Conservation (phyloP, 2,329 filamentous ascomycete genomes). For the Rutstroemia sp. region DNA sequence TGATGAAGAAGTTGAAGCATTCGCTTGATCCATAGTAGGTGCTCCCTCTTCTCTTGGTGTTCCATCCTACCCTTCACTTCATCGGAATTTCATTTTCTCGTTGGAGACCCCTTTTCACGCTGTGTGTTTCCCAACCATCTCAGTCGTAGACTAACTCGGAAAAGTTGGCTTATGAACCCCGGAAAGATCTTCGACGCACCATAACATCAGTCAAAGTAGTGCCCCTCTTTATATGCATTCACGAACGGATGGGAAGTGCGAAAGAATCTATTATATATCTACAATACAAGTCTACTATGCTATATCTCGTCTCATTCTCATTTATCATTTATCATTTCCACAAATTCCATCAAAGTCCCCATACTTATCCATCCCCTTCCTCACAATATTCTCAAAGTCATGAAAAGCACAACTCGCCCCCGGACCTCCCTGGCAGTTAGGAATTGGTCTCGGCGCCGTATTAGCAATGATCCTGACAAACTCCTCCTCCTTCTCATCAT, state of each 20-base stretch:
- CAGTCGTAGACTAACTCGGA: neutral
- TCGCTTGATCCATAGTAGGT: slow-evolving; percentile 61
- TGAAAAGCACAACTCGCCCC: slow-evolving; percentile 41
- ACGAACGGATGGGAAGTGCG: too few relatives aligned
- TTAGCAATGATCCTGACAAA: slow-evolving; percentile 47
- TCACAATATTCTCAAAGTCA: slow-evolving; percentile 37
- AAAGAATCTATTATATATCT: neutral
- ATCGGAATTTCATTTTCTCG: too few relatives aligned
- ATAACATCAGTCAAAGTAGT: neutral
- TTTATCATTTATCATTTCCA: slow-evolving; percentile 20
- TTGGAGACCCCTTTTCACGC: too few relatives aligned
- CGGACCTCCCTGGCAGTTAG: slow-evolving; percentile 42
- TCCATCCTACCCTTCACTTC: too few relatives aligned
- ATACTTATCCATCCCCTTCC: slow-evolving; percentile 32
- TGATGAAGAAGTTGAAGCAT: slow-evolving; percentile 75
- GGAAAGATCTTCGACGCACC: slow-evolving; percentile 18
- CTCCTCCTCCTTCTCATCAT: slow-evolving; percentile 40
- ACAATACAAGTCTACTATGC: neutral
- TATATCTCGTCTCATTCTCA: neutral
- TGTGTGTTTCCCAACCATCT: neutral
- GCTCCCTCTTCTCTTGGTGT: neutral
- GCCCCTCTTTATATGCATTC: neutral
- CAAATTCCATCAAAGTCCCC: slow-evolving; percentile 28
- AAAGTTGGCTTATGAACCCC: slow-evolving; percentile 75
- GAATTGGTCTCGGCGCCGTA: slow-evolving; percentile 40